Evolutionary conservation across 1,284 basidiomycete species (phyloP).

Genomic region (Volvariella surrecta): DNA sequence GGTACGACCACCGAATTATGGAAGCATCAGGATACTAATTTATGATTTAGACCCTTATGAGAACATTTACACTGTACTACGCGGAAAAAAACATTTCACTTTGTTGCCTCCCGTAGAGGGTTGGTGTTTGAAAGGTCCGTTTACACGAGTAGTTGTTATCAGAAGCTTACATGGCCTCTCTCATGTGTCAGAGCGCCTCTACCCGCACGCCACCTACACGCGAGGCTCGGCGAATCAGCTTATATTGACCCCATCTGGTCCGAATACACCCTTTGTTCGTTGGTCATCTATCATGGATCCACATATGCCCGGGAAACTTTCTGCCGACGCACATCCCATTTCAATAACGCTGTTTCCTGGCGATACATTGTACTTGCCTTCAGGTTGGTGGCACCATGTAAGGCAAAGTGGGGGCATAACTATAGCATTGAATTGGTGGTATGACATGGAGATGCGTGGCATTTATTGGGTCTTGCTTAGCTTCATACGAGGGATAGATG

Average conservation of each 20-base stretch:
- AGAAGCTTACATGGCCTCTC: slow-evolving; percentile 1
- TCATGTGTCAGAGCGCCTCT: slow-evolving; percentile 43
- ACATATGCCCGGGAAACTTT: slow-evolving; percentile 31
- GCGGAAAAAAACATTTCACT: slow-evolving; percentile 79
- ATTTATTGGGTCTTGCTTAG: slow-evolving; percentile 60
- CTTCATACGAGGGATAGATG: slow-evolving; percentile 43
- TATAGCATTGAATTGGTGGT: slow-evolving; percentile 88
- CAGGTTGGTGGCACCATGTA: slow-evolving; percentile 90
- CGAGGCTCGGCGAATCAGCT: slow-evolving; percentile 32
- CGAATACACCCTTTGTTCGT: slow-evolving; percentile 36
- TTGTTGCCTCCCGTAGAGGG: slow-evolving; percentile 82
- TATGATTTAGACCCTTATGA: slow-evolving; percentile 72
- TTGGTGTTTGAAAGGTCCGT: slow-evolving; percentile 70
- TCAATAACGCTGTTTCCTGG: slow-evolving; percentile 59
- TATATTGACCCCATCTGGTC: slow-evolving; percentile 35
- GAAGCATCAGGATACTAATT: slow-evolving; percentile 4
- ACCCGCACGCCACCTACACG: slow-evolving; percentile 62
- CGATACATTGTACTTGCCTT: slow-evolving; percentile 82
- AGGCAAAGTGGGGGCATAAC: slow-evolving; percentile 50
- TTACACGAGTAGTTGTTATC: neutral
- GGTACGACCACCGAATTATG: slow-evolving; percentile 33
- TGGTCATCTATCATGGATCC: slow-evolving; percentile 73
- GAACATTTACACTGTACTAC: slow-evolving; percentile 83
- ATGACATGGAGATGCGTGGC: slow-evolving; percentile 68
- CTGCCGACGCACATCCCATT: slow-evolving; percentile 51